A percentile compares a stretch with the other conserved stretches of the same genome.
phyloP scores from a whole-genome alignment of 345 rosid species.

The Pelargonium nanum region DNA sequence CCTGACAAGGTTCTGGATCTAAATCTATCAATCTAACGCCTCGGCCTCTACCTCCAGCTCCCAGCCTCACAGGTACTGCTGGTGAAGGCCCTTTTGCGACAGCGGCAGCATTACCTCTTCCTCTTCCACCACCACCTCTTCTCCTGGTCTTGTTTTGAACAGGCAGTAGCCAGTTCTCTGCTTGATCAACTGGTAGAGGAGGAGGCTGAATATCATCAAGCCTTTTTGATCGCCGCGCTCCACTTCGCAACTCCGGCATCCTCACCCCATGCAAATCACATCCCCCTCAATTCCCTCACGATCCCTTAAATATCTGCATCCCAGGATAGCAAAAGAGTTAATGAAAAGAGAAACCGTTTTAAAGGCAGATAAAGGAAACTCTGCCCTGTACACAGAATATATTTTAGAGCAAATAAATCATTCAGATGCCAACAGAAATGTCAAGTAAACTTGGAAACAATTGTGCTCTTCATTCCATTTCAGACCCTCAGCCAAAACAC shows the following conservation, averaged over 20 bases:
- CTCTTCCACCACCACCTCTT: slow-evolving; percentile 61
- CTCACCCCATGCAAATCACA: slow-evolving; percentile 86
- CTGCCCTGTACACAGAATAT: neutral
- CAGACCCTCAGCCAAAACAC: neutral
- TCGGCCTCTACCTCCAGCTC: slow-evolving; percentile 80
- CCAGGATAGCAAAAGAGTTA: slow-evolving; percentile 8
- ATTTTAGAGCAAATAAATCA: neutral
- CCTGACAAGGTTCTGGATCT: slow-evolving; percentile 78
- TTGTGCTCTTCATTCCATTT: neutral
- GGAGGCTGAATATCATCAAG: slow-evolving; percentile 72
- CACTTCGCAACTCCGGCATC: slow-evolving; percentile 98
- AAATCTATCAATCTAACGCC: slow-evolving; percentile 77
- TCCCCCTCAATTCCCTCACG: slow-evolving; percentile 23
- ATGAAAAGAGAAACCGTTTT: slow-evolving; percentile 4
- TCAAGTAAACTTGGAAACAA: neutral
- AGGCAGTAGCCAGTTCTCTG: slow-evolving; percentile 58
- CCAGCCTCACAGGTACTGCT: slow-evolving; percentile 48
- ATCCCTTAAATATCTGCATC: slow-evolving; percentile 33
- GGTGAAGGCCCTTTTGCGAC: slow-evolving; percentile 59
- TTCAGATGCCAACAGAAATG: neutral
- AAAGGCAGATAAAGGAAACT: neutral
- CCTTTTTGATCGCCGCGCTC: slow-evolving; percentile 91
- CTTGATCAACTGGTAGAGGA: slow-evolving; percentile 56
- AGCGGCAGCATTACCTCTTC: slow-evolving; percentile 81
- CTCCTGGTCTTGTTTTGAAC: slow-evolving; percentile 71